Evolutionary conservation across 75 land plant genomes (phyloP).

Genomic region (Pinus albicaulis): DNA sequence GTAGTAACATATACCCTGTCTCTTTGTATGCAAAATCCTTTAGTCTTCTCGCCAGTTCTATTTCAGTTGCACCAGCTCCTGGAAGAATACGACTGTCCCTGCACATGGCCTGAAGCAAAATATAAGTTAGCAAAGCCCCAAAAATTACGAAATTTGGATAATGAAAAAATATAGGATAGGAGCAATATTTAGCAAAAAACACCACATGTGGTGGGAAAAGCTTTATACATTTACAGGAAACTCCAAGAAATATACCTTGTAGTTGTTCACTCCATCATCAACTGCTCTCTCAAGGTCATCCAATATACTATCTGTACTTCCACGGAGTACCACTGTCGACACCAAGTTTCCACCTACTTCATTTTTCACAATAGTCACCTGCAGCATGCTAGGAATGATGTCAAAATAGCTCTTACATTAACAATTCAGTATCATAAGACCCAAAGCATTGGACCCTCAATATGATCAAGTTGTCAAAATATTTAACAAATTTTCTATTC

Average conservation of each 20-base stretch:
- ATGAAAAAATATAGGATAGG: background rate
- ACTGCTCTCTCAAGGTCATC: slow-evolving; percentile 99
- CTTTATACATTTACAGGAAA: too few species aligned
- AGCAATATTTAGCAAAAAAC: background rate
- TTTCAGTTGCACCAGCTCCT: slow-evolving; percentile 99
- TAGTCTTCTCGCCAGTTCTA: slow-evolving; percentile 87
- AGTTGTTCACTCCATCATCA: slow-evolving; percentile 98
- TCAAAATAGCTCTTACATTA: background rate
- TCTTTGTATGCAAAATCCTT: slow-evolving; percentile 91
- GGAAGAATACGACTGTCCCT: slow-evolving; percentile 90
- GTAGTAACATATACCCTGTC: slow-evolving; percentile 64
- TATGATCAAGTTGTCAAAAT: too few species aligned
- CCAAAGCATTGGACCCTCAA: background rate
- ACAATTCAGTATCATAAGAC: background rate
- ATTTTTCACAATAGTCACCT: slow-evolving; percentile 89
- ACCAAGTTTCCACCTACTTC: slow-evolving; percentile 92
- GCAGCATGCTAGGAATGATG: background rate
- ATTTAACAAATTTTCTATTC: too few species aligned
- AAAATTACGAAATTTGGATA: background rate
- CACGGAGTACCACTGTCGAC: slow-evolving; percentile 88
- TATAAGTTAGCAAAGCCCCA: background rate
- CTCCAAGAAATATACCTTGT: slow-evolving; percentile 53
- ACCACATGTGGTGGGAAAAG: too few species aligned
- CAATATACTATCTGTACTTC: slow-evolving; percentile 94
- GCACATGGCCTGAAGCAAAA: slow-evolving; percentile 78